Conservation (phyloP, 495 filamentous ascomycete genomes). For the Filosporella fistucella region DNA sequence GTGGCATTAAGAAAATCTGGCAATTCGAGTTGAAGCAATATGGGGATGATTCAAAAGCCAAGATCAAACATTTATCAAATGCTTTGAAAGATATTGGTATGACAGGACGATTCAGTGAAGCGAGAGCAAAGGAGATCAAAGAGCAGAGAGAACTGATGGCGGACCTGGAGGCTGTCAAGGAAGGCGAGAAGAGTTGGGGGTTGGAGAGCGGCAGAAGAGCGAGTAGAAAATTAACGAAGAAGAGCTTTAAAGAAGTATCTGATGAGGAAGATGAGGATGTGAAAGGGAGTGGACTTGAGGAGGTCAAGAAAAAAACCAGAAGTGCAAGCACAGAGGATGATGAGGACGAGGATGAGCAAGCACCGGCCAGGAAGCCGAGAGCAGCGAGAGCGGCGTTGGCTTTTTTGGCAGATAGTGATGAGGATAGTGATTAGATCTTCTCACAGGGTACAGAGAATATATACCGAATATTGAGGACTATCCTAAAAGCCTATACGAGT, state of each 20-base stretch:
- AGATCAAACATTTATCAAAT: slow-evolving; percentile 74
- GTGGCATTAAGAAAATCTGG: slow-evolving; percentile 94
- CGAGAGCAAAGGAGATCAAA: slow-evolving; percentile 81
- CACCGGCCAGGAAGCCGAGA: background rate
- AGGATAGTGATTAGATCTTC: too few species aligned
- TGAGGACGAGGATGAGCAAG: background rate
- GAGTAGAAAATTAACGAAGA: slow-evolving; percentile 28
- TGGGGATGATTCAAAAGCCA: slow-evolving; percentile 61
- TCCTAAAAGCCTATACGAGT: too few species aligned
- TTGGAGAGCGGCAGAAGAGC: slow-evolving; percentile 28
- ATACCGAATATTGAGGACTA: too few species aligned
- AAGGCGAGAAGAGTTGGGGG: slow-evolving; percentile 79
- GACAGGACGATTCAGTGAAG: slow-evolving; percentile 78
- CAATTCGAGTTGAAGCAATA: slow-evolving; percentile 73
- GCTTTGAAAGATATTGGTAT: slow-evolving; percentile 82
- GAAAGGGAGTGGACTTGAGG: background rate
- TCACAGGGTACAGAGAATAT: too few species aligned
- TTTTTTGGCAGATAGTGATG: slow-evolving; percentile 1
- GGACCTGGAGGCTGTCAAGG: slow-evolving; percentile 78
- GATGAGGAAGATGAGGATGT: slow-evolving; percentile 15
- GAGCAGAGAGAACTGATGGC: slow-evolving; percentile 76
- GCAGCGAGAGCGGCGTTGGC: background rate
- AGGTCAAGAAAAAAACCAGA: background rate
- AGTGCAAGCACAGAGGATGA: too few species aligned
- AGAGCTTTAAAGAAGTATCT: slow-evolving; percentile 29